Base-by-base conservation (phyloP, 2,329 filamentous ascomycete genomes). In the Exutisphaerella laricina region DNA sequence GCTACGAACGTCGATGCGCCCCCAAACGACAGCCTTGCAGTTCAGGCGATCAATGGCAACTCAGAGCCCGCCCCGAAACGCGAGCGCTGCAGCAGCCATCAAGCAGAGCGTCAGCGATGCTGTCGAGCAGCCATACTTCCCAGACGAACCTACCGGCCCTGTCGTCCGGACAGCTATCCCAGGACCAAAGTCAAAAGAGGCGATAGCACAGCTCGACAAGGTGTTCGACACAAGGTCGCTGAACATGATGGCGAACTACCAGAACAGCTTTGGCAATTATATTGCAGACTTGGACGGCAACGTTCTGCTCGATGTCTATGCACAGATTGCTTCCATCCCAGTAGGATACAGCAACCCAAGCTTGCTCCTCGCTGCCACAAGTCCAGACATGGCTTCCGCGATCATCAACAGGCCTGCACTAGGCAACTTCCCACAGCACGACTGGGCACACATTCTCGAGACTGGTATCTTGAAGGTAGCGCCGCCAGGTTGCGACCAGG, bases 321-420 rank as follows among this genome's bases (percentile, higher is more conserved):
- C 88, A 39, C 88, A 95, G 69, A 95, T 95, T 61, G 88, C 88
- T 50, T 94, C 87, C 30, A 95, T 95, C 57, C 85, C 88, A 3
- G 75, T 95, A 33, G 88, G 88, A 48, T 95, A 95, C 77, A 94
- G 90, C 75, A 95, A 95, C 71, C 82, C 86, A 5, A 69, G 75
- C 52, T 77, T 95, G 49, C 71, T 78, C 54, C 73, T 80, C 57
- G 80, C 82, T 23, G 85, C 86, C 18, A 76, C 77, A 49, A 84
- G 82, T 43, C 80, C 82, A 17, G 84, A 89, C 58, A 94, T 94
- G 86, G 71, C 80, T 58, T 81, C 74, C 45, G 79, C 85, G 43
- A 70, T 95, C 57, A 85, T 94, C 73, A 94, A 95, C 74, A 79
- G 88, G 39, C 88, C 88, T 2, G 88, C 88, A 1, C 77, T 94